Evolutionary conservation across 345 rosid species (phyloP).

Genomic region (Eutrema heterophyllum): DNA sequence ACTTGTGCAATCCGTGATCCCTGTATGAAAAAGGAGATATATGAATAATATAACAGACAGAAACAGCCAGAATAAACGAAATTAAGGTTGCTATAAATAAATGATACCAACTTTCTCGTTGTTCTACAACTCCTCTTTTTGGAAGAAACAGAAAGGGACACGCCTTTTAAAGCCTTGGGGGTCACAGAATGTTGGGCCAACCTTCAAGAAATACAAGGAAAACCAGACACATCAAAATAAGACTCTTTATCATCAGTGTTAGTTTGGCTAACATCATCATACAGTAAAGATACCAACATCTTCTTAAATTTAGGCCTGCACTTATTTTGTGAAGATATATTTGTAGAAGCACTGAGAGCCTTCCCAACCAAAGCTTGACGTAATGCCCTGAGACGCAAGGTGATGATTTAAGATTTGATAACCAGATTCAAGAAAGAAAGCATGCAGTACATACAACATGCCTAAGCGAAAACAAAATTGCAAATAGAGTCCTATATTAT

Average conservation of each 20-base stretch:
- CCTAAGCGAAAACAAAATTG: slow-evolving; percentile 1
- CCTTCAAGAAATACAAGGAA: slow-evolving; percentile 37
- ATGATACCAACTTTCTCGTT: slow-evolving; percentile 38
- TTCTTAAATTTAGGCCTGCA: slow-evolving; percentile 35
- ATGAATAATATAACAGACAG: slow-evolving; percentile 10
- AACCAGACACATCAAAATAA: slow-evolving; percentile 19
- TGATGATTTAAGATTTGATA: not conserved
- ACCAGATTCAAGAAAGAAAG: not conserved
- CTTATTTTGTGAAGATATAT: slow-evolving; percentile 36
- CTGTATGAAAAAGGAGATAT: slow-evolving; percentile 34
- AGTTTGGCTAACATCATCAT: slow-evolving; percentile 12
- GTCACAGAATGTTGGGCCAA: slow-evolving; percentile 36
- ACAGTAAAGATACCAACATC: slow-evolving; percentile 40
- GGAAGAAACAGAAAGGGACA: slow-evolving; percentile 30
- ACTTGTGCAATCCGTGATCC: slow-evolving; percentile 78
- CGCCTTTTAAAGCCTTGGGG: slow-evolving; percentile 31
- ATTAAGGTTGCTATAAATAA: slow-evolving; percentile 11
- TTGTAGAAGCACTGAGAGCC: slow-evolving; percentile 33
- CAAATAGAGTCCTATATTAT: not conserved
- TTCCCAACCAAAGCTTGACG: slow-evolving; percentile 37
- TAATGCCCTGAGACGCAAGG: slow-evolving; percentile 42
- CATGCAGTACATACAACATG: not conserved
- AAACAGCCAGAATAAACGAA: slow-evolving; percentile 18
- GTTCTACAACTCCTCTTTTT: slow-evolving; percentile 35
- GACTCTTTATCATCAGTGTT: slow-evolving; percentile 10